phyloP scores from a whole-genome alignment of 1,139 yeast genomes.

The Saccharomyces hybrid region DNA sequence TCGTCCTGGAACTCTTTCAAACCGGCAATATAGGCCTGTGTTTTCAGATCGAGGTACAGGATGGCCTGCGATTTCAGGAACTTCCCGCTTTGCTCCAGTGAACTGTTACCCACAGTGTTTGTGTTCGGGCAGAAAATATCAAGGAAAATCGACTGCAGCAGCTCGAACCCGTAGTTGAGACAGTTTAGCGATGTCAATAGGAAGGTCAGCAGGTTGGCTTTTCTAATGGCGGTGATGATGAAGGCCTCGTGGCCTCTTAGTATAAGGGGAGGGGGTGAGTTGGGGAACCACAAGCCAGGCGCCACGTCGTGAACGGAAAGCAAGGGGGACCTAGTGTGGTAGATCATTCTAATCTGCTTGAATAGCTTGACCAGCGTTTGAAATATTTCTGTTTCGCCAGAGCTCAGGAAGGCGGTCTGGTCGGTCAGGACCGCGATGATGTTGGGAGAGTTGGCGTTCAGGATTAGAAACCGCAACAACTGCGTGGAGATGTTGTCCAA shows the following conservation, averaged over 20 bases:
- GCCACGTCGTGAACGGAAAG: slow-evolving; percentile 43
- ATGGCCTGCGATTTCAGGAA: slow-evolving; percentile 74
- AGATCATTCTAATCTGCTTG: slow-evolving; percentile 60
- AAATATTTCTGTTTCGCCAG: slow-evolving; percentile 61
- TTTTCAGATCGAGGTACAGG: slow-evolving; percentile 74
- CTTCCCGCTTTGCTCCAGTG: slow-evolving; percentile 33
- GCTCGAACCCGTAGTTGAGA: slow-evolving; percentile 79
- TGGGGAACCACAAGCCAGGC: slow-evolving; percentile 61
- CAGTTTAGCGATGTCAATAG: slow-evolving; percentile 77
- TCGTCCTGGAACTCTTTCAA: slow-evolving; percentile 61
- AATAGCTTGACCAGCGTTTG: slow-evolving; percentile 65
- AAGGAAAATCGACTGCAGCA: slow-evolving; percentile 72
- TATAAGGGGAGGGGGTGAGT: slow-evolving; percentile 50
- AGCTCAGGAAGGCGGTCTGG: slow-evolving; percentile 12
- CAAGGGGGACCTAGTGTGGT: slow-evolving; percentile 60
- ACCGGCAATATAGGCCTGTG: slow-evolving; percentile 91
- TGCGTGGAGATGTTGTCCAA: slow-evolving; percentile 28
- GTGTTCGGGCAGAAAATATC: slow-evolving; percentile 71
- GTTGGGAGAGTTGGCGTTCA: slow-evolving; percentile 24
- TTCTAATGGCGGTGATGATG: slow-evolving; percentile 61
- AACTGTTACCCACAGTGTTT: slow-evolving; percentile 8
- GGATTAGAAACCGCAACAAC: slow-evolving; percentile 22
- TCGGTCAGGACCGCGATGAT: slow-evolving; percentile 19
- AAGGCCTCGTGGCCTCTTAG: slow-evolving; percentile 51
- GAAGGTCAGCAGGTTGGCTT: slow-evolving; percentile 82